These are phyloP conservation scores for Thraustotheca clavata DNA, from an alignment of 352 stramenopile species.

Conservation along the genomic window DNA sequence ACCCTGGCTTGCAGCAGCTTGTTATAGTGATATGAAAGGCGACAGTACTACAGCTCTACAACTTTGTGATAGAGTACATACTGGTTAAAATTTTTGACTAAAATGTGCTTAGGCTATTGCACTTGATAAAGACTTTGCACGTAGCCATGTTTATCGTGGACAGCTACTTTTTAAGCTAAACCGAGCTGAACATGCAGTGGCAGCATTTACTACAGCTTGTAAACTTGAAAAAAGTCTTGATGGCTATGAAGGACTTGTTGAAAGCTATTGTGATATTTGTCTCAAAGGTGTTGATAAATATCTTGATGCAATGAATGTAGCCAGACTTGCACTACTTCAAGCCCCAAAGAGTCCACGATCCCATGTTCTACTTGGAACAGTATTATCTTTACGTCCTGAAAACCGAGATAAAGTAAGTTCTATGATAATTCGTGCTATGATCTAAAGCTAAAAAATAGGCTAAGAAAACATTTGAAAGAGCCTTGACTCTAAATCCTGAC, in stretches of 20 bases:
- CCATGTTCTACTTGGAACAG: conserved; percentile 61
- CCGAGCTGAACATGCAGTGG: conserved; percentile 52
- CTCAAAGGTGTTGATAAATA: conserved; percentile 52
- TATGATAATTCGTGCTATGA: background rate
- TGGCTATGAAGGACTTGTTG: conserved; percentile 61
- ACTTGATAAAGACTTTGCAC: conserved; percentile 32
- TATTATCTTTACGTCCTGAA: conserved; percentile 58
- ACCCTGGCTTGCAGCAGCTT: conserved; percentile 65
- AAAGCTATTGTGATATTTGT: conserved; percentile 63
- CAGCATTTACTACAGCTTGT: conserved; percentile 52
- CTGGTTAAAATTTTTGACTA: background rate
- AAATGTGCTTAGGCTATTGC: conserved; percentile 28
- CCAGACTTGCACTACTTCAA: conserved; percentile 56
- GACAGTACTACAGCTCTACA: conserved; percentile 61
- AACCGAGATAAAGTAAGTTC: conserved; percentile 22
- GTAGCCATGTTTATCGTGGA: conserved; percentile 51
- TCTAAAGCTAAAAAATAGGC: conserved; percentile 36
- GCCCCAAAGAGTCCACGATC: conserved; percentile 61
- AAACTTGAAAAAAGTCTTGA: conserved; percentile 53
- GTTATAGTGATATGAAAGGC: conserved; percentile 63
- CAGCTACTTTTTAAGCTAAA: conserved; percentile 48
- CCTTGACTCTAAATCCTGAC: conserved; percentile 47
- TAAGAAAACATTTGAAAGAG: conserved; percentile 46
- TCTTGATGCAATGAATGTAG: conserved; percentile 61
- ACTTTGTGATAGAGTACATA: conserved; percentile 41